Base-by-base conservation (phyloP, 1,139 yeast genomes). In the Kluyveromyces sp. region DNA sequence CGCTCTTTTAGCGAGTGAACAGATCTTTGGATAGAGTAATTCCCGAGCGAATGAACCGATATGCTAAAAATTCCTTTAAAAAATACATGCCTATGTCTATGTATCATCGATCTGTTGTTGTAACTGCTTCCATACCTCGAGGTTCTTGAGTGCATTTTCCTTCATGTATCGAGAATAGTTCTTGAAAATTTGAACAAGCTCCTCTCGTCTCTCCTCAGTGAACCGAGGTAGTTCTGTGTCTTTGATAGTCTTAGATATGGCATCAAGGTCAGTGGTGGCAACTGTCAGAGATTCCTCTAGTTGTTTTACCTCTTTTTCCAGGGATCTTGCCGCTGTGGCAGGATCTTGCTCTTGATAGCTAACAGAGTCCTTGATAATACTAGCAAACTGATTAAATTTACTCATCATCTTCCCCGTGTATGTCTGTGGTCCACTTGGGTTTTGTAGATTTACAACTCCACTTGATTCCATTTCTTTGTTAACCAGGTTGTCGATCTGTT, bases 71-170 rank as follows among this genome's bases (percentile, higher is more conserved):
- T 30, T n/a, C 16, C 7, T 30, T 30, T n/a, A n/a, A n/a, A 12
- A n/a, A 30, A 7, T 30, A 30, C 33, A 6, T 15, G 13, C 33
- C 16, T 15, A 15, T 22, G 26, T 8, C 20, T 33, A 38, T n/a
- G 39, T 16, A 20, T 33, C 33, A 16, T 28, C 19, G 12, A 32
- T 36, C 11, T 26, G 56, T 11, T 40, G 44, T 41, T 63, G 64
- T 4, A 66, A 55, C 12, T 60, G 63, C 46, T 61, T 61, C 71
- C 71, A 67, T 12, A 63, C 51, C 30, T 57, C 55, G 22, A 65
- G 45, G 46, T 66, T 66, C 36, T 60, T 61, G 38, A 55, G 56
- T 1, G 67, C 61, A 43, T 58, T 63, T 7, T 51, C 52, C 36
- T 49, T 54, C 58, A 66, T 50, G n/a, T 56, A 58, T 38, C 48